phyloP scores from a whole-genome alignment of 306 rosid species.

The Acacia acuminata region DNA sequence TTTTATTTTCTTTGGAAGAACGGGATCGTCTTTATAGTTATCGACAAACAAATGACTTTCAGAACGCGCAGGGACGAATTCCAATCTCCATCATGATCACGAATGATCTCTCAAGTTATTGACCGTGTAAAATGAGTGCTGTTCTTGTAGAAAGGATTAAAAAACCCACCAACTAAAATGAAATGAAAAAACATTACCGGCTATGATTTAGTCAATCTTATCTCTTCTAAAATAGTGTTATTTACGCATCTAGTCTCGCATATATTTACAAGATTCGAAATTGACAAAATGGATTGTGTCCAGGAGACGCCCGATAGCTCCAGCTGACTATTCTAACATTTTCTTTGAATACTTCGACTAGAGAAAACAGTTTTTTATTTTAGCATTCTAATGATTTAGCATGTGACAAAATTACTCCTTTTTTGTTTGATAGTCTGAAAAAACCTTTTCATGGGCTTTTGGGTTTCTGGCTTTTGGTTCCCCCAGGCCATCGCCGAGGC shows the following conservation, averaged over 20 bases:
- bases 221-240: not conserved
- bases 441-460: too few relatives aligned
- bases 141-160: not conserved
- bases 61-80: not conserved
- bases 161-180: not conserved
- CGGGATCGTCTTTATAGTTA: not conserved
- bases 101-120: not conserved
- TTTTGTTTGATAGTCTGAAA: not conserved
- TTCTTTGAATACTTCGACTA: not conserved
- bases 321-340: not conserved
- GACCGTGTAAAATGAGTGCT: not conserved
- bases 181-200: not conserved
- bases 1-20: not conserved
- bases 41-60: constrained; percentile 10
- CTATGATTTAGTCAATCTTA: not conserved
- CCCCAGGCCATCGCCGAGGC: too few relatives aligned
- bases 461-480: too few relatives aligned
- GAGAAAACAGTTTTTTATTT: not conserved
- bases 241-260: not conserved
- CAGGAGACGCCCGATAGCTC: not conserved
- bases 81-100: not conserved
- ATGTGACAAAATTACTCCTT: not conserved
- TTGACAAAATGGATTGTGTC: not conserved
- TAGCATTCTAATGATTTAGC: not conserved
- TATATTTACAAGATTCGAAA: constrained; percentile 7